These are phyloP conservation scores for Lentinula detonsa DNA, from an alignment of 768 basidiomycete species.

Conservation along the genomic window DNA sequence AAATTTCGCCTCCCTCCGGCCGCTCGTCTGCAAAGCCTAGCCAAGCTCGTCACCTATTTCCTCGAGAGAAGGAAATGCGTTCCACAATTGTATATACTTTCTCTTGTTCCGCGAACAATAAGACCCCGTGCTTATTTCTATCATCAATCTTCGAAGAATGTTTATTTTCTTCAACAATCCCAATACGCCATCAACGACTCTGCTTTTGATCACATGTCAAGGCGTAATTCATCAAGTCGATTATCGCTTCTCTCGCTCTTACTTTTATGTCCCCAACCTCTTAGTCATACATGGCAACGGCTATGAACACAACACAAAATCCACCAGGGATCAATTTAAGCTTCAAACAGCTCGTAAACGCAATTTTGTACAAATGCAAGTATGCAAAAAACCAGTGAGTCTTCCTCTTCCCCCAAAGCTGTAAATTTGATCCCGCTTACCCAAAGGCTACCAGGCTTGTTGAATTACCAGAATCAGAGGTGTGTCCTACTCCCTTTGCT, in stretches of 20 bases:
- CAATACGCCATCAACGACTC: not conserved
- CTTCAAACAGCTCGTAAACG: constrained; percentile 6
- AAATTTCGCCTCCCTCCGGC: too few relatives aligned
- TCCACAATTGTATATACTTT: too few relatives aligned
- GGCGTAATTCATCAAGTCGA: not conserved
- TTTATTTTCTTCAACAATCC: not conserved
- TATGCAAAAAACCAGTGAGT: constrained; percentile 4
- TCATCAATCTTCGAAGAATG: too few relatives aligned
- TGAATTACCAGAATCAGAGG: constrained; percentile 2
- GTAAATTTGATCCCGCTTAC: not conserved
- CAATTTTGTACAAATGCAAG: constrained; percentile 5
- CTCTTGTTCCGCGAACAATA: too few relatives aligned
- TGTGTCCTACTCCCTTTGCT: not conserved
- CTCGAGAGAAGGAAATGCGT: too few relatives aligned
- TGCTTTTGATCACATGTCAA: not conserved
- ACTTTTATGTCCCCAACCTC: not conserved
- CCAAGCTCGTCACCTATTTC: too few relatives aligned
- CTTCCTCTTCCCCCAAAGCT: not conserved
- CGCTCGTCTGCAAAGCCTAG: too few relatives aligned
- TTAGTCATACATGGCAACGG: not conserved
- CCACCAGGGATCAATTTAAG: not conserved
- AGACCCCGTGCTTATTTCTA: too few relatives aligned
- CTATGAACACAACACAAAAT: not conserved
- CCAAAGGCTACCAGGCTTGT: not conserved
- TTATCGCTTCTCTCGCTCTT: not conserved